Conservation (phyloP, 768 basidiomycete genomes). For the Chlorophyllum brunneum region DNA sequence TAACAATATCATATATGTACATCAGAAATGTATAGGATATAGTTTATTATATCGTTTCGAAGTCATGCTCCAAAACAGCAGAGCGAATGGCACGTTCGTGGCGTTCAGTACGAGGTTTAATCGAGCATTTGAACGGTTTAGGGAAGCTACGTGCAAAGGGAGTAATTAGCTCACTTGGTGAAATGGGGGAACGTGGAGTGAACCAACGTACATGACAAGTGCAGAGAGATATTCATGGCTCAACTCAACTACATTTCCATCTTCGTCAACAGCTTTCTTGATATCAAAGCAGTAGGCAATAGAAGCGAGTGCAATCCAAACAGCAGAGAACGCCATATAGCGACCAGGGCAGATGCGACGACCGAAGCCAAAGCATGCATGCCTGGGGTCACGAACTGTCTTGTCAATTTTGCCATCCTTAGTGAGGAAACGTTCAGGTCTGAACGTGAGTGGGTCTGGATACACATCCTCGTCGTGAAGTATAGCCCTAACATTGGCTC, state of each 20-base stretch:
- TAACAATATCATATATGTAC: slow-evolving; percentile 5
- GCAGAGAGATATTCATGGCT: slow-evolving; percentile 15
- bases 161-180: neutral
- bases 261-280: slow-evolving; percentile 20
- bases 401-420: slow-evolving; percentile 22
- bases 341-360: slow-evolving; percentile 24
- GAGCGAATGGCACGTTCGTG: slow-evolving; percentile 17
- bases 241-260: slow-evolving; percentile 8
- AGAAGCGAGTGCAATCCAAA: slow-evolving; percentile 22
- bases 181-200: neutral
- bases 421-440: slow-evolving; percentile 36
- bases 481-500: slow-evolving; percentile 29
- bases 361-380: slow-evolving; percentile 30
- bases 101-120: slow-evolving; percentile 18
- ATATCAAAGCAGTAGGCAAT: slow-evolving; percentile 20
- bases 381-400: slow-evolving; percentile 22
- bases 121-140: slow-evolving; percentile 18
- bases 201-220: slow-evolving; percentile 17
- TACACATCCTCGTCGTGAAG: slow-evolving; percentile 34
- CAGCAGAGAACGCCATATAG: slow-evolving; percentile 19
- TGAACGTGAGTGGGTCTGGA: slow-evolving; percentile 36
- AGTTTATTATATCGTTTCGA: too few species aligned
- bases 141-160: slow-evolving; percentile 12
- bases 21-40: too few species aligned
- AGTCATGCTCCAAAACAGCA: slow-evolving; percentile 10